phyloP scores from a whole-genome alignment of 306 rosid species.

The Sesbania bispinosa region DNA sequence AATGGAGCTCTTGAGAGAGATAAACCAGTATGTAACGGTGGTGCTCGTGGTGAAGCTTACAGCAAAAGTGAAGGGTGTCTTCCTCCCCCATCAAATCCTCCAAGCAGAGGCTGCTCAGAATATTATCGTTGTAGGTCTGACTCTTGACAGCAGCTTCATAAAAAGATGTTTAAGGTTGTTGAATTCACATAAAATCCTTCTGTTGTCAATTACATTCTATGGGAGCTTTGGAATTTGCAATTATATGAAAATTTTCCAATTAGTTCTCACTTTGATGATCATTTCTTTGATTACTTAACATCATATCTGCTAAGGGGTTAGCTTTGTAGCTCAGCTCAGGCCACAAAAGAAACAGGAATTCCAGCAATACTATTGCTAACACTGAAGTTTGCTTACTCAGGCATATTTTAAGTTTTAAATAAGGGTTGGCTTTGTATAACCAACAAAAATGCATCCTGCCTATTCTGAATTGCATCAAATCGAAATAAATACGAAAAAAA shows the following conservation, averaged over 20 bases:
- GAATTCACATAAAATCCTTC: not conserved
- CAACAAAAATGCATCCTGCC: too few relatives aligned
- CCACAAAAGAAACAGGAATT: too few relatives aligned
- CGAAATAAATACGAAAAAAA: too few relatives aligned
- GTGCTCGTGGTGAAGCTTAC: slow-evolving; percentile 63
- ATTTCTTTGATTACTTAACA: too few relatives aligned
- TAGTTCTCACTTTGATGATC: too few relatives aligned
- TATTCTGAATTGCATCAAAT: not conserved
- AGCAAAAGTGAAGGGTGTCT: slow-evolving; percentile 56
- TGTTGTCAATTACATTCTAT: not conserved
- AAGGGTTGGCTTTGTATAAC: too few relatives aligned
- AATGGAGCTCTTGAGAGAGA: slow-evolving; percentile 56
- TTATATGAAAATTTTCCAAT: not conserved
- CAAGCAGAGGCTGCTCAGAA: slow-evolving; percentile 57
- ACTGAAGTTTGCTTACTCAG: too few relatives aligned
- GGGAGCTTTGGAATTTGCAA: not conserved
- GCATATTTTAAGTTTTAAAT: too few relatives aligned
- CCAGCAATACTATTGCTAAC: too few relatives aligned
- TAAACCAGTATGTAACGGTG: slow-evolving; percentile 59
- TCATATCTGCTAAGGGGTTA: too few relatives aligned
- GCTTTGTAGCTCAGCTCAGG: too few relatives aligned
- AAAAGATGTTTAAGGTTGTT: not conserved
- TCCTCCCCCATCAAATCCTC: slow-evolving; percentile 63
- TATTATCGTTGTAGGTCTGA: slow-evolving; percentile 66
- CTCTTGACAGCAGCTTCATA: slow-evolving; percentile 31